Base-by-base conservation (phyloP, 768 basidiomycete genomes). In the Russula vinacea region DNA sequence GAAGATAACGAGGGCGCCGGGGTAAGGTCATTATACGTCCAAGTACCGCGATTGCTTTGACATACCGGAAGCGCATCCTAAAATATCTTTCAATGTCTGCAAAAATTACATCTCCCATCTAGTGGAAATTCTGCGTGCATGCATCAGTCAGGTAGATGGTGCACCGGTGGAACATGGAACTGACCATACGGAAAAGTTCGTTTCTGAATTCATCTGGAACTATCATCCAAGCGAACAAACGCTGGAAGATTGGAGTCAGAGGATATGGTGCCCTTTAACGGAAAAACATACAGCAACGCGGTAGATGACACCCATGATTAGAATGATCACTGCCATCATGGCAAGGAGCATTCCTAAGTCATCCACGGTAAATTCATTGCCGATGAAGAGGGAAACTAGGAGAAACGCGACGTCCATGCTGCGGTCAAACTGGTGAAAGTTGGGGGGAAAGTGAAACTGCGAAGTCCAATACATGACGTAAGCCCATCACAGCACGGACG, bases 281-380 rank as follows among this genome's bases (percentile, higher is more conserved):
- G 22, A 24, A 13, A 3, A 2, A 24, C 50, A 26, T 24, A 64
- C 62, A 2, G 44, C 26, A 0, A 58, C 58, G 16, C 37, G 58
- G 42, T 17, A 19, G n/a, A n/a, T n/a, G 52, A 40, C n/a, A 33
- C 37, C 10, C 6, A 22, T 39, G n/a, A 49, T 49, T 14, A 59
- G n/a, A 17, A 59, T 24, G 7, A 64, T 0, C 14, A 64, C 26
- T 1, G 33, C 62, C 17, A 32, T 1, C 7, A 32, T 16, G 13
- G 1, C 52, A 11, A 64, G 19, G 1, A 64, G 14, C 1, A 40
- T 3, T 3, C 52, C 62, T 1, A 64, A 1, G 11, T 59, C 52
- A 49, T 64, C 62, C 8, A 44, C 35, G 3, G 13, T 49, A 5
- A 64, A 7, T 3, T 45, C 62, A 59, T 59, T 64, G 11, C 4